Percentiles rank a stretch among this genome's conserved stretches.
phyloP scores from a whole-genome alignment of 225 moss, liverwort and hornwort genomes.

The Pseudisothecium myosuroides region DNA sequence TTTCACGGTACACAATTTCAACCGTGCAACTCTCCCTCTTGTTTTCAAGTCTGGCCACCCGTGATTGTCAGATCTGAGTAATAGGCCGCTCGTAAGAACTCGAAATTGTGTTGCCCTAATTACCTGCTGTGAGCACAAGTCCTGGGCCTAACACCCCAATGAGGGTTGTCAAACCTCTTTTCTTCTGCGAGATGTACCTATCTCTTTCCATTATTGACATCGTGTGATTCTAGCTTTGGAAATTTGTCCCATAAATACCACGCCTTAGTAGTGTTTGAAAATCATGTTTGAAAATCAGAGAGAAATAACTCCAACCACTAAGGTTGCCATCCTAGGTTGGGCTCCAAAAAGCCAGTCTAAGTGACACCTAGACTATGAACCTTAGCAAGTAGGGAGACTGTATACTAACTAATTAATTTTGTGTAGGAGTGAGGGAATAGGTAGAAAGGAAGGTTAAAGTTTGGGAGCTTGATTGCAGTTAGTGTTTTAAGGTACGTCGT shows the following conservation, averaged over 20 bases:
- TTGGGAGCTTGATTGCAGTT: not conserved
- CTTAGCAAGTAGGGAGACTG: not conserved
- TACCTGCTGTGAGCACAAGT: not conserved
- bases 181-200: not conserved
- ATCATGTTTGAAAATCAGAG: not conserved
- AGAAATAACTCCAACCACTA: not conserved
- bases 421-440: not conserved
- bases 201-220: not conserved
- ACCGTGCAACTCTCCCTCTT: too few species aligned
- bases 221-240: not conserved
- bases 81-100: not conserved
- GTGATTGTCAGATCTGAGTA: not conserved
- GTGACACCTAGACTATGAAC: not conserved
- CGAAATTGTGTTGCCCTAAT: not conserved
- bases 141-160: not conserved
- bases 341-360: accelerated
- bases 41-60: not conserved
- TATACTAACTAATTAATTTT: not conserved
- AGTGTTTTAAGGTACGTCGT: not conserved
- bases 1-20: not conserved
- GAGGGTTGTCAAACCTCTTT: not conserved
- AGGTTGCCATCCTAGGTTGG: not conserved
- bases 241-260: not conserved
- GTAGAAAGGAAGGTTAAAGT: not conserved
- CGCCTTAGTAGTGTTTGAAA: not conserved